phyloP scores from a whole-genome alignment of 805 yeast species.

The Metschnikowia koreensis region DNA sequence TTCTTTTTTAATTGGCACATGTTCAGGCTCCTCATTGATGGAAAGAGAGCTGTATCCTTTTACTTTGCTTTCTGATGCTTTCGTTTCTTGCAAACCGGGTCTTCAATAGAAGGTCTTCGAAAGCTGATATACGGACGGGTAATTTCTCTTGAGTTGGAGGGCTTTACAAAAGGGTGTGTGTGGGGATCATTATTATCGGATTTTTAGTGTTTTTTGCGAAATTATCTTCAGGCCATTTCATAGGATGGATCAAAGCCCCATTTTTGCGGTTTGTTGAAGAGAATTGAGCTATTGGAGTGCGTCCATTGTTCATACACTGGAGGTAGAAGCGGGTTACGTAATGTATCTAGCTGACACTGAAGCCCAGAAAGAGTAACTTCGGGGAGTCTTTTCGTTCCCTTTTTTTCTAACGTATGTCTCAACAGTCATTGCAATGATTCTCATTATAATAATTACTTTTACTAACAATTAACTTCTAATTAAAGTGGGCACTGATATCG shows the following conservation, averaged over 20 bases:
- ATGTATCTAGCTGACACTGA: slow-evolving; percentile 5
- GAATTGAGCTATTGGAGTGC: slow-evolving; percentile 2
- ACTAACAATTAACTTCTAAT: neutral
- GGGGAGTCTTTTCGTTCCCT: slow-evolving; percentile 13
- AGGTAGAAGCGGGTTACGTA: neutral
- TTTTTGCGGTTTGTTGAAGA: slow-evolving; percentile 13
- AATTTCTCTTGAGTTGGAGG: slow-evolving; percentile 7
- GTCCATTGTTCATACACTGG: neutral
- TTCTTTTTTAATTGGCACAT: neutral
- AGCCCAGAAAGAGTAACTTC: slow-evolving; percentile 15
- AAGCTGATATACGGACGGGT: slow-evolving; percentile 17
- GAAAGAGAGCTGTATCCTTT: neutral
- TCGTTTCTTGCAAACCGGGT: slow-evolving; percentile 13
- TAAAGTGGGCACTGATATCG: too few relatives aligned
- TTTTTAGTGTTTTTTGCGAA: neutral
- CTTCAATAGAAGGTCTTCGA: slow-evolving; percentile 9
- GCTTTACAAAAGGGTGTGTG: slow-evolving; percentile 10
- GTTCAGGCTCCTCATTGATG: neutral
- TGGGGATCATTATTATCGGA: neutral
- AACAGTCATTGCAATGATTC: neutral
- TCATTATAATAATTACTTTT: neutral
- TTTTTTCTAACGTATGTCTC: slow-evolving; percentile 5
- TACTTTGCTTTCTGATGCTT: slow-evolving; percentile 17
- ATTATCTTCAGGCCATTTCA: slow-evolving; percentile 13
- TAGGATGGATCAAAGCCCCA: slow-evolving; percentile 17